Evolutionary conservation across 495 filamentous ascomycete species (phyloP), one percentile per base, ranked within the genome.

Genomic region (Aspergillus bridgeri): DNA sequence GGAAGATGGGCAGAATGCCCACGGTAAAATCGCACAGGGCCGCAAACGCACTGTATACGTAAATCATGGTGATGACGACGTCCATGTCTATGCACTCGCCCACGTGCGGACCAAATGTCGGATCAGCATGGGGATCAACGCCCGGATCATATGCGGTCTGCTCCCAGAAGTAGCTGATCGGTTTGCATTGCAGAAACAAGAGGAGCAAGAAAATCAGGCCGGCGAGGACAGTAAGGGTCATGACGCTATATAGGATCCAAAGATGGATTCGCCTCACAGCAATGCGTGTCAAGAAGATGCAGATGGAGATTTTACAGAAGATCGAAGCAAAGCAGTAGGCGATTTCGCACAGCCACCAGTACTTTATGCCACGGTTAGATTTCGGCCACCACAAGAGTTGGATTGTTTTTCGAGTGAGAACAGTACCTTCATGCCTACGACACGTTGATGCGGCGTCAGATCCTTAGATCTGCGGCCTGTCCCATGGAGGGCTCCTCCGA

Each of bases 281-380:
- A 55, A 80, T 77, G 48, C 78, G 73, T 66, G 79, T 56, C 3
- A 79, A 56, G 69, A 79, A 79, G 46, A 78, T 67, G 59, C 73
- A 74, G 44, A 79, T 61, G 42, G 77, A 79, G 29, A 78, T 64
- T 51, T 77, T 77, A 60, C 72, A 75, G 15, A 59, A 58, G 51
- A 76, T 67, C 5, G 72, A 74, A 6, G 76, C 64, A 47, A 80
- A 69, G 47, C 75, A 74, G 58, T 75, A 77, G 38, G 73, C 69
- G 24, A 72, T 69, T 57, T 78, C 73, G 48, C 75, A 76, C 11
- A 79, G 58, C 70, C 70, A 74, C 71, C 73, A 77, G 51, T 72
- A 79, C 62, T 72, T 3, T 21, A 6, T 7, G 17, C n/a, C 13
- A n/a, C n/a, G n/a, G 43, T 46, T 46, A 56, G 42, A 15, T 0